Percentiles rank a stretch among this genome's conserved stretches.
phyloP scores from a whole-genome alignment of 176 grass and related monocot genomes.

The Paspalum vaginatum region DNA sequence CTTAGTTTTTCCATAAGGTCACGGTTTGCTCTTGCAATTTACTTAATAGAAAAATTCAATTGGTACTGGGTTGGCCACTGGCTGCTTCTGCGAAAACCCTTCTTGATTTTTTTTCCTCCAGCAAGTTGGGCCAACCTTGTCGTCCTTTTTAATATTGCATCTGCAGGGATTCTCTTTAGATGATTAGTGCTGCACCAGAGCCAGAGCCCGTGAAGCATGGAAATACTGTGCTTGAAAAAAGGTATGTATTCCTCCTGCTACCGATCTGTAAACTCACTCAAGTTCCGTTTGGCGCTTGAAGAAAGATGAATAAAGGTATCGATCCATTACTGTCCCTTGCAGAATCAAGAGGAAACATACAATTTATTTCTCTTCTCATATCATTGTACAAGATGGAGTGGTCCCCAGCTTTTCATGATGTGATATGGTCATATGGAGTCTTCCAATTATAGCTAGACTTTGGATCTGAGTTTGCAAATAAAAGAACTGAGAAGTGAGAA shows the following conservation, averaged over 20 bases:
- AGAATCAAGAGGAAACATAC: conserved; percentile 54
- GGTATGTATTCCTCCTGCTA: conserved; percentile 33
- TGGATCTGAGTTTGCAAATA: conserved; percentile 4
- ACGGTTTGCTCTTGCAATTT: background rate
- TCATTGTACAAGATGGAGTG: conserved; percentile 24
- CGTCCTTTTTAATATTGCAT: conserved; percentile 33
- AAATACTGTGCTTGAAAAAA: conserved; percentile 61
- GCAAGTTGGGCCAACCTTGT: conserved; percentile 27
- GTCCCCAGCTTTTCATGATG: conserved; percentile 22
- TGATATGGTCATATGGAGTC: background rate
- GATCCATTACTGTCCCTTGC: conserved; percentile 31
- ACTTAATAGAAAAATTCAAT: background rate
- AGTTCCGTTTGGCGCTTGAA: conserved; percentile 9
- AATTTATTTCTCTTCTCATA: conserved; percentile 37
- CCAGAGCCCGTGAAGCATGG: conserved; percentile 55
- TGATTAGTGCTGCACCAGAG: conserved; percentile 51
- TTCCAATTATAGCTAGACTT: conserved; percentile 3
- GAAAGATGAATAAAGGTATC: conserved; percentile 26
- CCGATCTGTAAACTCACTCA: background rate
- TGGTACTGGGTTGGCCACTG: background rate
- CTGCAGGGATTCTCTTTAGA: conserved; percentile 79
- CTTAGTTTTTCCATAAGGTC: background rate
- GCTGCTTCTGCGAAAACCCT: background rate
- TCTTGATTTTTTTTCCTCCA: background rate
- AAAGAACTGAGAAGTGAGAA: conserved; percentile 20